Conservation (phyloP, 352 stramenopile species). For the Pythium angustatum region DNA sequence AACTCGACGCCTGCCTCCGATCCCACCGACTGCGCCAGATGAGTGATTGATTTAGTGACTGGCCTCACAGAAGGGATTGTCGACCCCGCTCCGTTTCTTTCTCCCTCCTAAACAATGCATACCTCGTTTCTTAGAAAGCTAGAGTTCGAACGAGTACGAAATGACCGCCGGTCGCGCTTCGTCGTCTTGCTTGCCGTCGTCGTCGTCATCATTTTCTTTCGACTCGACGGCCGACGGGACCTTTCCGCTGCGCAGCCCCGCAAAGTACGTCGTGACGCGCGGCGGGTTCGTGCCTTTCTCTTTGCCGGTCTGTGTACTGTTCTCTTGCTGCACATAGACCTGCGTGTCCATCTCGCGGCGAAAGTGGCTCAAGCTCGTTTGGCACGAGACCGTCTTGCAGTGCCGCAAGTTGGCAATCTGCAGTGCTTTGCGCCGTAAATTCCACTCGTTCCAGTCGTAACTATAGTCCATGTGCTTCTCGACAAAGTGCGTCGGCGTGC, state of each 20-base stretch:
- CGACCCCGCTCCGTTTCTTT: too few species aligned
- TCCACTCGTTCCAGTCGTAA: slow-evolving; percentile 97
- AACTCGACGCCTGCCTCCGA: slow-evolving; percentile 4
- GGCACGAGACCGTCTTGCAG: slow-evolving; percentile 84
- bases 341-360: slow-evolving; percentile 86
- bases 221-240: slow-evolving; percentile 28
- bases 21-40: background rate
- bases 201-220: slow-evolving; percentile 32
- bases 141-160: slow-evolving; percentile 75
- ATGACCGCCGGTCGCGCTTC: slow-evolving; percentile 54
- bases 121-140: slow-evolving; percentile 13
- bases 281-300: slow-evolving; percentile 83
- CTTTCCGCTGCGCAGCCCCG: slow-evolving; percentile 53
- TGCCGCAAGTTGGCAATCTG: slow-evolving; percentile 92
- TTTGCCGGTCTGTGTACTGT: slow-evolving; percentile 81
- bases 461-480: slow-evolving; percentile 90
- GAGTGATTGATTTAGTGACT: too few species aligned
- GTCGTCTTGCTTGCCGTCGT: slow-evolving; percentile 17
- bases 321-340: slow-evolving; percentile 70
- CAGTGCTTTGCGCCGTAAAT: slow-evolving; percentile 84
- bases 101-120: slow-evolving; percentile 27
- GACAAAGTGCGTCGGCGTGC: slow-evolving; percentile 91
- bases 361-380: slow-evolving; percentile 91
- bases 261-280: slow-evolving; percentile 78
- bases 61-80: background rate